phyloP scores from a whole-genome alignment of 2,329 filamentous ascomycete species.

The Neospermospora avenae region DNA sequence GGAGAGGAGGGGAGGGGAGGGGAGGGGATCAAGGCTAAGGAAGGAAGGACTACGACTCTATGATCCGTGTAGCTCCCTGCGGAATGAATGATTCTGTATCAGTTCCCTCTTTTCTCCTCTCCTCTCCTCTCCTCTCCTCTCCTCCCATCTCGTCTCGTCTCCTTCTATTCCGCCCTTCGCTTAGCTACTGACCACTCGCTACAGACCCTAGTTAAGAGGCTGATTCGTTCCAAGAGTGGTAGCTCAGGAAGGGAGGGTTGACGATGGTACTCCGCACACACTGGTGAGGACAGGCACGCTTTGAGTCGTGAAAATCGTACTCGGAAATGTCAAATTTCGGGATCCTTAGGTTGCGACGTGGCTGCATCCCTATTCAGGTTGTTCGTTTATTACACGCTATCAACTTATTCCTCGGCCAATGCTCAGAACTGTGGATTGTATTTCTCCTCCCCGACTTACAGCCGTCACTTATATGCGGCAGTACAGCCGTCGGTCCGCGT shows the following conservation, averaged over 20 bases:
- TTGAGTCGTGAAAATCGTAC: not conserved
- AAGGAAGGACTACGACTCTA: not conserved
- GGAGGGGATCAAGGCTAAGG: not conserved
- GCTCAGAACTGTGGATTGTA: not conserved
- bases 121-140: not conserved
- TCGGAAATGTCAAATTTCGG: not conserved
- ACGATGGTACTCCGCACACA: not conserved
- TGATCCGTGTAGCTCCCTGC: not conserved
- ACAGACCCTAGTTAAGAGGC: not conserved
- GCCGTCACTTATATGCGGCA: not conserved
- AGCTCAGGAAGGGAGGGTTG: not conserved
- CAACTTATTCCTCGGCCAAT: conserved; percentile 4
- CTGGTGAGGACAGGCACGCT: not conserved
- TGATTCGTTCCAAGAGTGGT: not conserved
- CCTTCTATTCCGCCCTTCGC: not conserved
- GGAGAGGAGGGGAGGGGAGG: too few relatives aligned
- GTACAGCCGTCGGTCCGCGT: conserved; percentile 11
- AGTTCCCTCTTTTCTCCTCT: not conserved
- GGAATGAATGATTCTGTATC: too few relatives aligned
- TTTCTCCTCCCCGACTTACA: not conserved
- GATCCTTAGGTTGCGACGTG: not conserved
- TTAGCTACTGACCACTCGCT: not conserved
- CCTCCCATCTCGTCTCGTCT: not conserved
- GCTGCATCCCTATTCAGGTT: not conserved
- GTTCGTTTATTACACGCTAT: not conserved